Base-by-base conservation (phyloP, 2,329 filamentous ascomycete genomes). In the Calonectria pseudoturangicola region DNA sequence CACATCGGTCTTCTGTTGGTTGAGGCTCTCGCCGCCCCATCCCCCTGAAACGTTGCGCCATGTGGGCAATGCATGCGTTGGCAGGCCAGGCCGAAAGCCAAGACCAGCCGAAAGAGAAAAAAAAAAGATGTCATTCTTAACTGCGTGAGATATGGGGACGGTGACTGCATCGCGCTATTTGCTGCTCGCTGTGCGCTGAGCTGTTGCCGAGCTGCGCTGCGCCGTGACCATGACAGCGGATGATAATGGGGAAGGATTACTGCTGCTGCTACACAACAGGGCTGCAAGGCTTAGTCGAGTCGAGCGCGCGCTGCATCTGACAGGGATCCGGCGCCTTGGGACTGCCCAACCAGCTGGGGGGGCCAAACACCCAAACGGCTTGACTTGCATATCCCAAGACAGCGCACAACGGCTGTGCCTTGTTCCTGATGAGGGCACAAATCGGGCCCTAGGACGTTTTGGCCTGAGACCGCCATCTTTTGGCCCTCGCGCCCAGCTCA, bases 21-120 rank as follows among this genome's bases (percentile, higher is more conserved):
- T 36, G 62, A 60, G 60, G 33, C 56, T 51, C 50, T 33, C n/a
- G 39, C 18, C 16, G 36, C 69, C 63, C 69, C 63, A 67, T 71
- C 69, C 39, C 36, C 51, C 63, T 71, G 69, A 71, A 71, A 71
- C 69, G 39, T 18, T 30, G 45, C 36, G 58, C 47, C 64, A 62
- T 71, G 62, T 71, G 63, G 63, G 45, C 62, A 54, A 71, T 71
- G 69, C 69, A 63, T 71, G 69, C 63, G 69, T 51, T 71, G 69
- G 69, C 69, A 71, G 54, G 21, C 33, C 33, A 36, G 51, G 28
- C 47, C 18, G 21, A 21, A 33, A 33, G 30, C 30, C 30, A 33
- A 58, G 25, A 54, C 45, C 10, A 60, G 56, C 36, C 41, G 54
- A 60, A 33, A 27, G 21, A 21, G 2, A 21, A 21, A 21, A 21